Evolutionary conservation across 495 filamentous ascomycete species (phyloP), one percentile per base, ranked within the genome.

Genomic region (Hyaloscypha hepaticicola): DNA sequence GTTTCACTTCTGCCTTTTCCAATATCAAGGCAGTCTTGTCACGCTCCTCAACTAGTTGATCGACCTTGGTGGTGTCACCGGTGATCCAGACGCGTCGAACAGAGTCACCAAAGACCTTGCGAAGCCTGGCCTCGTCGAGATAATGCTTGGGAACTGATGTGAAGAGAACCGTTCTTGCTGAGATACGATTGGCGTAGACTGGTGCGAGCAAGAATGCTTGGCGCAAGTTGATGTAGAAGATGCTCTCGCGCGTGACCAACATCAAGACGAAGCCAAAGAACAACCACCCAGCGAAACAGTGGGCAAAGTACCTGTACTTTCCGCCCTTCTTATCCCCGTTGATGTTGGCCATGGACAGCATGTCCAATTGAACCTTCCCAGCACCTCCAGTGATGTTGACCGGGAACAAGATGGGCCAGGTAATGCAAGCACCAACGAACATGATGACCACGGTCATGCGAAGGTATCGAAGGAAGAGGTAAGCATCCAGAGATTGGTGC

Each of bases 211-310:
- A 81, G 78, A 96, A 97, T 1, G 96, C 95, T 80, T 99, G 96
- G 69, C 94, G 92, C 63, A 98, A 75, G 75, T 96, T 97, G 83
- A 97, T 90, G 76, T 90, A 96, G 83, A 85, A 97, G 74, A 99
- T 88, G 77, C 86, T 88, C 77, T 99, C 95, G 53, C 96, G 86
- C 65, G 93, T 90, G 65, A 99, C 87, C 74, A 93, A 87, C 73
- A 89, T 90, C 78, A 97, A 89, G 69, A 99, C 79, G 70, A 97
- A 95, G 53, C 85, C 85, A 64, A 93, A 87, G 73, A 92, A 97
- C 63, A 91, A 75, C 86, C 89, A 92, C 31, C 82, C 82, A 65
- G 89, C 73, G 66, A 92, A 83, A 31, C 79, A 81, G 70, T 96
- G 92, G 1, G 93, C 95, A 74, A 88, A 98, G 77, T 85, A 81